Evolutionary conservation across 352 stramenopile species (phyloP).

Genomic region (Thalassiosira hispida): DNA sequence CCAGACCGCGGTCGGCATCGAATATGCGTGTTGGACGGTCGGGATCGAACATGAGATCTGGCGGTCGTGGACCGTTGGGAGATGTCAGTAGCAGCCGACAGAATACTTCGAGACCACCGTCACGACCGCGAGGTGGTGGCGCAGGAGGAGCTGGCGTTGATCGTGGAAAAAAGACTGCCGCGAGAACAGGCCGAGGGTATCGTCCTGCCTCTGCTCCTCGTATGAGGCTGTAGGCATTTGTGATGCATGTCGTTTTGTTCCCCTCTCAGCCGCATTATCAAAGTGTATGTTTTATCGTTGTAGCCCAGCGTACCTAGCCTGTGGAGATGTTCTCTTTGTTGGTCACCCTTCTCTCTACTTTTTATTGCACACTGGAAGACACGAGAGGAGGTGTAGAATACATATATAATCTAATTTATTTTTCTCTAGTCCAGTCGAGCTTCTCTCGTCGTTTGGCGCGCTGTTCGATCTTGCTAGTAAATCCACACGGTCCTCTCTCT

Average conservation of each 20-base stretch:
- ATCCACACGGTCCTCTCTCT: too few species aligned
- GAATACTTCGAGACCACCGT: conserved; percentile 18
- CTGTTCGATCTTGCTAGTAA: too few species aligned
- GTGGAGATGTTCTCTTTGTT: too few species aligned
- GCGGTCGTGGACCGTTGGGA: conserved; percentile 30
- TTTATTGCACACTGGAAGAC: too few species aligned
- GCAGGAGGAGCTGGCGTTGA: conserved; percentile 10
- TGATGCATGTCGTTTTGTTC: neutral
- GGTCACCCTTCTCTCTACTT: too few species aligned
- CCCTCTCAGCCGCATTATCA: neutral
- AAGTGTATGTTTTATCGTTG: too few species aligned
- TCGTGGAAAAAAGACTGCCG: conserved; percentile 10
- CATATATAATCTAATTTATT: too few species aligned
- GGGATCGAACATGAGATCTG: conserved; percentile 17
- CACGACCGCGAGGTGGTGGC: conserved; percentile 3
- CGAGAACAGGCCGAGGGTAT: conserved; percentile 8
- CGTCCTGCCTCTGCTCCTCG: conserved; percentile 33
- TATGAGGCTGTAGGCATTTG: conserved; percentile 20
- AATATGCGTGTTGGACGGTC: conserved; percentile 21
- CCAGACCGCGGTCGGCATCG: conserved; percentile 26
- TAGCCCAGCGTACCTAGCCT: too few species aligned
- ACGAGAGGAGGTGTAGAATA: too few species aligned
- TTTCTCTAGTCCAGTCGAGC: too few species aligned
- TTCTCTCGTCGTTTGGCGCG: too few species aligned
- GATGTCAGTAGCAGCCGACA: conserved; percentile 41